phyloP scores from a whole-genome alignment of 73 alveolate species.

The Tetrahymena thermophila region DNA sequence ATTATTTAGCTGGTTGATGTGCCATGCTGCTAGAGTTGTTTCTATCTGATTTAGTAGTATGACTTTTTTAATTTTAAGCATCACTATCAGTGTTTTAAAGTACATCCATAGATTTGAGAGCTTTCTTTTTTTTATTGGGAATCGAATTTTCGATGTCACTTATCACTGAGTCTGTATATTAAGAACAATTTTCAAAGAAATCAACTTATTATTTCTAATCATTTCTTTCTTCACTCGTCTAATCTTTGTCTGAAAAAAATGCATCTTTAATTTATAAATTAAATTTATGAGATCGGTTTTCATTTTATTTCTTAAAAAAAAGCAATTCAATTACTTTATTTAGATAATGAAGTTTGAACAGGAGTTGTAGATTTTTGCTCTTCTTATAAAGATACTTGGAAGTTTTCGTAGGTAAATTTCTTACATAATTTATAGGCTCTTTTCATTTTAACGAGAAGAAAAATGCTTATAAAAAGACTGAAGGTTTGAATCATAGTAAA shows the following conservation, averaged over 20 bases:
- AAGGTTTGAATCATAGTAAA: background rate
- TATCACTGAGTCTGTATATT: background rate
- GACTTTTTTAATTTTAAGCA: background rate
- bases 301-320: background rate
- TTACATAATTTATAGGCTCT: background rate
- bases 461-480: background rate
- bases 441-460: background rate
- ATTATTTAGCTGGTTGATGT: background rate
- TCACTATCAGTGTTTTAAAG: background rate
- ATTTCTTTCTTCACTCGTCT: background rate
- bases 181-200: background rate
- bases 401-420: background rate
- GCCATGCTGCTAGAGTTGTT: background rate
- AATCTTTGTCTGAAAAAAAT: background rate
- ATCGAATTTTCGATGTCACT: background rate
- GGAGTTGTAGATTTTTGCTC: background rate
- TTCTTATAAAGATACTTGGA: background rate
- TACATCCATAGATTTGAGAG: background rate
- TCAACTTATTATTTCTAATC: background rate
- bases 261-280: background rate
- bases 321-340: background rate
- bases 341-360: background rate
- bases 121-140: background rate
- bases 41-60: background rate
- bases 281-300: background rate